Evolutionary conservation across 1,139 yeast genomes (phyloP), one percentile per base, ranked within the genome.

Genomic region (Blastobotrys illinoisensis): DNA sequence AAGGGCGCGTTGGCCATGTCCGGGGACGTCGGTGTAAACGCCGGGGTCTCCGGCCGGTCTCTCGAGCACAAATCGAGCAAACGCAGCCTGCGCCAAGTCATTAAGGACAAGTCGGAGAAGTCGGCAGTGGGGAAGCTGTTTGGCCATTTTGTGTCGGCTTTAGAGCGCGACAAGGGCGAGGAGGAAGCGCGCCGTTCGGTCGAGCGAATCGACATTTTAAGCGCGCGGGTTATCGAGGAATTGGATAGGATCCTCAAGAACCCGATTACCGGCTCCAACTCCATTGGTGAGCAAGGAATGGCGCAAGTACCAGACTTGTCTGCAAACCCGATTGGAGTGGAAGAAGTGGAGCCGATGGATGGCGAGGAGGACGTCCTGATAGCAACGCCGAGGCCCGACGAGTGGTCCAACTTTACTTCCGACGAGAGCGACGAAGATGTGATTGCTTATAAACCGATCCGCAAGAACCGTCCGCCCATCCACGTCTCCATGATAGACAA

Each of bases 161-260:
- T 44, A 26, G 46, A 20, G 46, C n/a, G n/a, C n/a, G n/a, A n/a
- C n/a, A 44, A 44, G 46, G 16, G 26, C 2, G 16, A 5, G 46
- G 14, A 44, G 6, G 26, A 2, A 7, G 26, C 11, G 40, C 40
- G 32, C 32, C 32, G 9, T 5, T 26, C 40, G 16, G 40, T 32
- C 5, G 40, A 32, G 14, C 32, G 85, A 60, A 78, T 85, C 53
- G 97, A 89, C 70, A 74, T 87, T 13, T 72, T 89, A 55, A 85
- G 95, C 67, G 93, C 95, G 2, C 74, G 95, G 61, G 85, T 88
- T 1, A 79, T 88, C 46, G 88, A 86, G 62, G 96, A 89, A 67
- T 79, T 88, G 19, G 79, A 77, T 44, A 52, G 57, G n/a, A 60
- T 64, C 23, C 51, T 67, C 45, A 59, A 62, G 49, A 26, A 44